These are phyloP conservation scores for Vitis rupestris DNA, from an alignment of 164 flowering plant species.

Conservation along the genomic window DNA sequence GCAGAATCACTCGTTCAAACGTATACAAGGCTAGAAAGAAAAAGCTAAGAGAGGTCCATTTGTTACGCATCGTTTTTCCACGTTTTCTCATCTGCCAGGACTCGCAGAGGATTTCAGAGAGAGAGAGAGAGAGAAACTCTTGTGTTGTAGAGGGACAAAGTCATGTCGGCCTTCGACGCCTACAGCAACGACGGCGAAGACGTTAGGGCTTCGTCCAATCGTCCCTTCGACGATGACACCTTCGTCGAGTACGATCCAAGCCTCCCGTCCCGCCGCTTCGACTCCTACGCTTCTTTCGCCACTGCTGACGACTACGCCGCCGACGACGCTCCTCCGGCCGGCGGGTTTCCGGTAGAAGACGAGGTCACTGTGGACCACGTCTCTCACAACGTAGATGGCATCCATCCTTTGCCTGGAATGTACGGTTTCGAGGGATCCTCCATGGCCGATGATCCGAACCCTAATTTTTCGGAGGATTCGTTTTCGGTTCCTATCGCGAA, in stretches of 20 bases:
- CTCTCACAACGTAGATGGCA: conserved; percentile 14
- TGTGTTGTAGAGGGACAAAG: conserved; percentile 6
- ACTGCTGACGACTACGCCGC: conserved; percentile 15
- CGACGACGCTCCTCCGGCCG: conserved; percentile 17
- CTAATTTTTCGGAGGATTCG: conserved; percentile 39
- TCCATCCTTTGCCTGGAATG: conserved; percentile 38
- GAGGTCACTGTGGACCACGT: conserved; percentile 55
- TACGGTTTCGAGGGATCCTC: conserved; percentile 40
- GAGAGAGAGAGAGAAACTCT: conserved; percentile 7
- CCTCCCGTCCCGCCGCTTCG: conserved; percentile 17
- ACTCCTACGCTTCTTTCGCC: conserved; percentile 36
- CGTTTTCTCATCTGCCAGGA: too few relatives aligned
- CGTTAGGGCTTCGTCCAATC: conserved; percentile 17
- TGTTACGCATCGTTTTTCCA: too few relatives aligned
- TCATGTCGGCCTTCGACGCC: conserved; percentile 48
- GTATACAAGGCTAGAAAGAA: too few relatives aligned
- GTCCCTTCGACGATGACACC: conserved; percentile 41
- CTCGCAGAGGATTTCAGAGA: too few relatives aligned
- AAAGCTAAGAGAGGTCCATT: too few relatives aligned
- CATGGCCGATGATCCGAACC: conserved; percentile 12
- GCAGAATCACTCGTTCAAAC: too few relatives aligned
- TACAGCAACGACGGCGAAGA: conserved; percentile 57
- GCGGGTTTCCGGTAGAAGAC: conserved; percentile 34
- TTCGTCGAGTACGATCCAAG: conserved; percentile 35
- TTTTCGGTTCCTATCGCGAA: conserved; percentile 47